Evolutionary conservation across 2,329 filamentous ascomycete species (phyloP).

Genomic region (Venturia oleaginea): DNA sequence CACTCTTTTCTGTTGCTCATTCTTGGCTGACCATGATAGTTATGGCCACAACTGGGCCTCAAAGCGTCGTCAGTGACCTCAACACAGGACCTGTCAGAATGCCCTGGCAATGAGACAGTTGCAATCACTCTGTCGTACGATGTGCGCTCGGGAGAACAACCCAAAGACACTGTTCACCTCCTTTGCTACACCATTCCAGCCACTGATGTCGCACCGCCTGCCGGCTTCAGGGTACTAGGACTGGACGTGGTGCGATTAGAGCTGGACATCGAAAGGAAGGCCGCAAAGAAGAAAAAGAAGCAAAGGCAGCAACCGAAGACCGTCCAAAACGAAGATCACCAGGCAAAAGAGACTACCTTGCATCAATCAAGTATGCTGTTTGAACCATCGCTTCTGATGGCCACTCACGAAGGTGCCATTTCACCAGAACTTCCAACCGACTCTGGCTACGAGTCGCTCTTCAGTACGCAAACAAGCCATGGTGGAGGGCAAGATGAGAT

Average conservation of each 20-base stretch:
- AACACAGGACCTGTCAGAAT: not conserved
- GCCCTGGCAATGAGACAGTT: not conserved
- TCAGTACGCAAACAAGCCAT: slow-evolving; percentile 6
- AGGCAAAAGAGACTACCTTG: not conserved
- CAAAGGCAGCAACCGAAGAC: not conserved
- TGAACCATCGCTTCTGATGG: not conserved
- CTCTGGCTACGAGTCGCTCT: slow-evolving; percentile 13
- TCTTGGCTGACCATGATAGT: slow-evolving; percentile 17
- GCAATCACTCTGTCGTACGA: not conserved
- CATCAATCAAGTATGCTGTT: not conserved
- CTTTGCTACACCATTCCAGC: slow-evolving; percentile 19
- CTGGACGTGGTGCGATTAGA: slow-evolving; percentile 24
- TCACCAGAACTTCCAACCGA: not conserved
- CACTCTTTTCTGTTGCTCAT: slow-evolving; percentile 1
- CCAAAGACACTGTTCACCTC: slow-evolving; percentile 19
- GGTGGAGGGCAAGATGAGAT: not conserved
- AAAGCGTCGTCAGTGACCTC: slow-evolving; percentile 18
- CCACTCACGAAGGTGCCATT: not conserved
- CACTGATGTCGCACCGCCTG: slow-evolving; percentile 25
- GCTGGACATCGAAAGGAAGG: not conserved
- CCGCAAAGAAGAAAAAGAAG: not conserved
- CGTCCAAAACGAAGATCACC: not conserved
- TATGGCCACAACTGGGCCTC: slow-evolving; percentile 28
- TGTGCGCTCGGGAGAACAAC: slow-evolving; percentile 7
- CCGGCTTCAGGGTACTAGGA: slow-evolving; percentile 19